Percentiles rank a stretch among this genome's conserved stretches.
Evolutionary conservation across 2,329 filamentous ascomycete genomes (phyloP).

Genomic region (Pseudogymnoascus sp.): DNA sequence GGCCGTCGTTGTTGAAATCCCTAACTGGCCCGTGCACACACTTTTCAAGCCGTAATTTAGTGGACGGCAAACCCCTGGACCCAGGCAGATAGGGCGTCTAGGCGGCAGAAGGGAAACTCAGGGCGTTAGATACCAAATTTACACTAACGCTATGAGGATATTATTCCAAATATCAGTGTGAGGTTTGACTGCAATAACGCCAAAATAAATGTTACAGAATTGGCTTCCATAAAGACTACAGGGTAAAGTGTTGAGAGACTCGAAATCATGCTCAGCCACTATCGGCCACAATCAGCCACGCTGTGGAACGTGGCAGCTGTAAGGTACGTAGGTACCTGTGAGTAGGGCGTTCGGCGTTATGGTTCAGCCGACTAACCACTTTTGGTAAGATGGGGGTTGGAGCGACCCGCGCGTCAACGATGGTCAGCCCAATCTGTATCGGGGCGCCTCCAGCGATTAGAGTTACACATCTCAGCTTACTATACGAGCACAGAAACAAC

Average conservation of each 20-base stretch:
- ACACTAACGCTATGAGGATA: not conserved
- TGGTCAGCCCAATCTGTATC: conserved; percentile 8
- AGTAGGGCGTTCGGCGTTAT: not conserved
- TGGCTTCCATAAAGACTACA: too few species aligned
- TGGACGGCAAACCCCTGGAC: conserved; percentile 10
- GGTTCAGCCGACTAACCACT: not conserved
- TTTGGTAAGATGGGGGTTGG: not conserved
- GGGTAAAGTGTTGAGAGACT: not conserved
- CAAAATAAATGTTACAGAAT: not conserved
- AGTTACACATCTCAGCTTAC: conserved; percentile 11
- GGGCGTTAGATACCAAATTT: not conserved
- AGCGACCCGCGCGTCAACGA: conserved; percentile 10
- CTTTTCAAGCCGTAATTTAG: not conserved
- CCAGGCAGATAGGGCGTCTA: conserved; percentile 1
- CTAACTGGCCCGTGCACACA: not conserved
- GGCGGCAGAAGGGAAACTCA: not conserved
- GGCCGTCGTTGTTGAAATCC: not conserved
- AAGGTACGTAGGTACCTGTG: conserved; percentile 8
- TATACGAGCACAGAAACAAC: not conserved
- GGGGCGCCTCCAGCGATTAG: conserved; percentile 1
- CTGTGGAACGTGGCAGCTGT: conserved; percentile 9
- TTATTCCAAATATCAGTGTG: not conserved
- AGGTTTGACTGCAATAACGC: not conserved
- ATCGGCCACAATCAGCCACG: not conserved
- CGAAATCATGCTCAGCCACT: not conserved